These are phyloP conservation scores for Calocera viscosa DNA, from an alignment of 768 basidiomycete genomes.

Conservation along the genomic window DNA sequence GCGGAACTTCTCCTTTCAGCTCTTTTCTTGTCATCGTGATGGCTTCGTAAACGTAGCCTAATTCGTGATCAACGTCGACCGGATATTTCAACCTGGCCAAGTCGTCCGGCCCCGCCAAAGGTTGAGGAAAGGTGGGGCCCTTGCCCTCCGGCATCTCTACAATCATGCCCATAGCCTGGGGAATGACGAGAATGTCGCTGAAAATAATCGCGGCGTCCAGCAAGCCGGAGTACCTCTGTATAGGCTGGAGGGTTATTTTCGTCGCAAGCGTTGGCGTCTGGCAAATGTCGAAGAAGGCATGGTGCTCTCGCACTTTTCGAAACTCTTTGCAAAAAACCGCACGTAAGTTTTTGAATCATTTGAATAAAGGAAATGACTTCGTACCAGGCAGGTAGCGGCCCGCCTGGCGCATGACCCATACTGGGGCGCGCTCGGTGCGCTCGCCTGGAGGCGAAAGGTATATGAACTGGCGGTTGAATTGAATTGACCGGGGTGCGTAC, in stretches of 20 bases:
- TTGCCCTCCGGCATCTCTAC: conserved; percentile 80
- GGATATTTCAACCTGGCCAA: conserved; percentile 43
- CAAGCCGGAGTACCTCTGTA: conserved; percentile 71
- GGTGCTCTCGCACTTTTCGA: conserved; percentile 64
- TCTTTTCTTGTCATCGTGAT: conserved; percentile 71
- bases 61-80: conserved; percentile 70
- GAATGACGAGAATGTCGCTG: conserved; percentile 93
- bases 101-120: conserved; percentile 67
- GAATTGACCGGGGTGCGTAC: conserved; percentile 29
- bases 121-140: conserved; percentile 71
- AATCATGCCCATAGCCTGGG: conserved; percentile 95
- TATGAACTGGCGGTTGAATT: background rate
- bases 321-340: conserved; percentile 53
- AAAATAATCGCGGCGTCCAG: conserved; percentile 97
- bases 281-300: conserved; percentile 94
- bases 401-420: conserved; percentile 97
- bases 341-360: too few relatives aligned
- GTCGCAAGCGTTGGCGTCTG: conserved; percentile 80
- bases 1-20: conserved; percentile 76
- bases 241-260: conserved; percentile 86
- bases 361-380: conserved; percentile 17
- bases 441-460: conserved; percentile 40
- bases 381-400: conserved; percentile 88
- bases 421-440: conserved; percentile 81
- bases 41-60: conserved; percentile 87